Evolutionary conservation across 2,329 filamentous ascomycete species (phyloP).

Genomic region (Emmonsiellopsis sp.): DNA sequence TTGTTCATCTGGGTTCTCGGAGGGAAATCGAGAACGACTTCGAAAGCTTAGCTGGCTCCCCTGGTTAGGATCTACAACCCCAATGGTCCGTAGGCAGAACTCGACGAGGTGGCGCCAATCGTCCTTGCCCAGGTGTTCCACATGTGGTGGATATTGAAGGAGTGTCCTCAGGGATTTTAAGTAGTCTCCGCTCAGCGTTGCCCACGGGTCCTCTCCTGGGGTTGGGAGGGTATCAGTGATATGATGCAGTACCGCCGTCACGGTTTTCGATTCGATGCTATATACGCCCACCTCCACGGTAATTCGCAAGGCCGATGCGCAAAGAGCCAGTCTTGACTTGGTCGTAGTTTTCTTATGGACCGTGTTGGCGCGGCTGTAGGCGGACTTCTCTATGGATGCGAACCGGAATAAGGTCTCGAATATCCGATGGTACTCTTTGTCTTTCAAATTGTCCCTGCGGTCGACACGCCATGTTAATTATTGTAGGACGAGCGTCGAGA

Average conservation of each 20-base stretch:
- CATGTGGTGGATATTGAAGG: slow-evolving; percentile 63
- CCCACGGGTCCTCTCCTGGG: slow-evolving; percentile 53
- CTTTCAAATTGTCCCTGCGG: slow-evolving; percentile 45
- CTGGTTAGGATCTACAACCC: slow-evolving; percentile 16
- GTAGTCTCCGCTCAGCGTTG: slow-evolving; percentile 66
- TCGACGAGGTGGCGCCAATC: slow-evolving; percentile 61
- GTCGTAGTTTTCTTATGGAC: slow-evolving; percentile 43
- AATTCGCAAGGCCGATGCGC: slow-evolving; percentile 61
- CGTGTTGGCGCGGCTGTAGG: slow-evolving; percentile 47
- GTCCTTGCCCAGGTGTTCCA: slow-evolving; percentile 63
- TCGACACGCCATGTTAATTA: slow-evolving; percentile 1
- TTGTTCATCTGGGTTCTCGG: slow-evolving; percentile 19
- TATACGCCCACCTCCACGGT: slow-evolving; percentile 60
- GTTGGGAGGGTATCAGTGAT: slow-evolving; percentile 64
- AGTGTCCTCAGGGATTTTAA: slow-evolving; percentile 63
- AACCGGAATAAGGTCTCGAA: slow-evolving; percentile 72
- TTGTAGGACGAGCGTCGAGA: background rate
- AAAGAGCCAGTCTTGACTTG: slow-evolving; percentile 53
- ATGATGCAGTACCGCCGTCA: slow-evolving; percentile 71
- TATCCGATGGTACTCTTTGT: slow-evolving; percentile 71
- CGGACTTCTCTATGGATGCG: slow-evolving; percentile 59
- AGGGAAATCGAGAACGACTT: slow-evolving; percentile 16
- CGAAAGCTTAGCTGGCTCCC: slow-evolving; percentile 22
- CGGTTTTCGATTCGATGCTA: slow-evolving; percentile 64
- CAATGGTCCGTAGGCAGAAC: slow-evolving; percentile 59